phyloP scores from a whole-genome alignment of 2,329 filamentous ascomycete genomes.

The Mycocentrospora acerina region DNA sequence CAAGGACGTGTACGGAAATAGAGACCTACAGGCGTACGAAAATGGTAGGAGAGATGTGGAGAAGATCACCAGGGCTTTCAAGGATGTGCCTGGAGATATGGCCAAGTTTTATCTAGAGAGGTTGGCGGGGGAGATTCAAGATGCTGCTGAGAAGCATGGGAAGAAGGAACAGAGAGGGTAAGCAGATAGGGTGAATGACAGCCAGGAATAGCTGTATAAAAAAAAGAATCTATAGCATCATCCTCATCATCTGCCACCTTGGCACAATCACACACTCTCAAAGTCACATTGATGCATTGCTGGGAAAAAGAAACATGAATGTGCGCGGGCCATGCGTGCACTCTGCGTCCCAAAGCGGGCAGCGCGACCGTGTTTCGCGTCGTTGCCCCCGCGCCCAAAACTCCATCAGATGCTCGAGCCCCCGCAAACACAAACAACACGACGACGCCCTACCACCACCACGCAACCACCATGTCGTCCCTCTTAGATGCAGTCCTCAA shows the following conservation, averaged over 20 bases:
- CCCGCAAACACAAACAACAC: neutral
- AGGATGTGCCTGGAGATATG: conserved; percentile 64
- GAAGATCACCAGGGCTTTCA: conserved; percentile 66
- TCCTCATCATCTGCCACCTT: too few relatives aligned
- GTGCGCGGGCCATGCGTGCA: too few relatives aligned
- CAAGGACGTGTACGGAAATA: conserved; percentile 83
- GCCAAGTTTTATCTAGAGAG: conserved; percentile 74
- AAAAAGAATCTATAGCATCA: too few relatives aligned
- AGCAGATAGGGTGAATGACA: too few relatives aligned
- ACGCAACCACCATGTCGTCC: conserved; percentile 50
- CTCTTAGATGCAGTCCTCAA: conserved; percentile 53
- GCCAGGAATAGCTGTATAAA: too few relatives aligned
- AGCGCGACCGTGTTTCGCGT: too few relatives aligned
- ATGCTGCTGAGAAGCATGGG: conserved; percentile 24
- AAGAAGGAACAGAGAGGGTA: neutral
- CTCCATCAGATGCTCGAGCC: too few relatives aligned
- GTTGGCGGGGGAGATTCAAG: conserved; percentile 67
- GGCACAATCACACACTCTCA: too few relatives aligned
- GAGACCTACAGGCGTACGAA: conserved; percentile 82
- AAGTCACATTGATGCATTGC: too few relatives aligned
- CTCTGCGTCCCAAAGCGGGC: too few relatives aligned
- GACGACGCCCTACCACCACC: neutral
- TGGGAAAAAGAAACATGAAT: too few relatives aligned
- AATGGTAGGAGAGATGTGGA: conserved; percentile 73
- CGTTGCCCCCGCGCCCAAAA: too few relatives aligned